phyloP scores from a whole-genome alignment of 176 grass and related monocot species.

The Aechmea fasciata region DNA sequence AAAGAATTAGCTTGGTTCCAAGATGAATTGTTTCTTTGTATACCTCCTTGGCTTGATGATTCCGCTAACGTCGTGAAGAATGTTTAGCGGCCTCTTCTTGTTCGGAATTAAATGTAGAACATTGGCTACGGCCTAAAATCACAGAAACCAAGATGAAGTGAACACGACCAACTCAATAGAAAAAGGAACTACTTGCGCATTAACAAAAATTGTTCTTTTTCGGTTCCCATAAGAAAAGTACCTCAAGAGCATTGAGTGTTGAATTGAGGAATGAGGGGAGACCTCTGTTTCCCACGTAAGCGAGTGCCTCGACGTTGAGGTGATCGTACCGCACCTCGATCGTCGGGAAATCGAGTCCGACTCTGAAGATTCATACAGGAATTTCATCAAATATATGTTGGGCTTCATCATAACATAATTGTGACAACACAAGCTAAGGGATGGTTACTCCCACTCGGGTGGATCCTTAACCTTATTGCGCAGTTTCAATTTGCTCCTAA shows the following conservation, averaged over 20 bases:
- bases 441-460: too few relatives aligned
- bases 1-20: too few relatives aligned
- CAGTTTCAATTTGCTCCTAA: background rate
- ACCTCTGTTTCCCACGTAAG: constrained; percentile 41
- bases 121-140: constrained; percentile 29
- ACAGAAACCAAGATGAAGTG: background rate
- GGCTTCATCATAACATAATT: constrained; percentile 6
- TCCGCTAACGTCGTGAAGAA: constrained; percentile 51
- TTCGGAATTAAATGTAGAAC: constrained; percentile 29
- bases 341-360: constrained; percentile 44
- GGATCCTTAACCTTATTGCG: background rate
- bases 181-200: background rate
- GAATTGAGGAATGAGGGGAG: constrained; percentile 52
- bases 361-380: constrained; percentile 17
- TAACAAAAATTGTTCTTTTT: background rate
- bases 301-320: constrained; percentile 39
- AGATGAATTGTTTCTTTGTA: background rate
- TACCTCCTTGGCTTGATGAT: constrained; percentile 58
- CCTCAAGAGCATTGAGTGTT: constrained; percentile 39
- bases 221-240: constrained; percentile 17
- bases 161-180: background rate
- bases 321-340: constrained; percentile 52
- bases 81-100: constrained; percentile 45
- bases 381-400: constrained; percentile 12
- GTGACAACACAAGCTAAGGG: background rate